Base-by-base conservation (phyloP, 331 rosid species). In the Rhamnella rubrinervis region DNA sequence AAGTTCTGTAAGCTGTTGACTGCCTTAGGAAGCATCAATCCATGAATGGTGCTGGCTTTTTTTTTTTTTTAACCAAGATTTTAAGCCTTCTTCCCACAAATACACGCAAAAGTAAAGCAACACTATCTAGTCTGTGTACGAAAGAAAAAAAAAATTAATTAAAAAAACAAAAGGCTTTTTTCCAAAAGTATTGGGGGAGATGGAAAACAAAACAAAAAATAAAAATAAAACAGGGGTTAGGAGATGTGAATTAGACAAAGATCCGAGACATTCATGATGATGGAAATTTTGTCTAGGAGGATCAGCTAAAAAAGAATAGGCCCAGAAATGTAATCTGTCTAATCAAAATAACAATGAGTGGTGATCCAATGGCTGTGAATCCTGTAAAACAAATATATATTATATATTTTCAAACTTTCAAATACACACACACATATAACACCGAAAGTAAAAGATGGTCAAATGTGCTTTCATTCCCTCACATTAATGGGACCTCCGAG, bases 391-490 rank as follows among this genome's bases (percentile, higher is more conserved):
- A 4, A 53, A 53, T 18, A n/a, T 16, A 6, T 77, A 26, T 26
- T 26, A 26, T 26, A 26, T 26, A 26, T 26, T 26, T 26, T 26
- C 4, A 26, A 26, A 3, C 31, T 26, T 26, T 26, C 31, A 26
- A 26, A 26, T 26, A 26, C 2, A 26, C 31, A 26, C 31, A 26
- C 31, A 61, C 61, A 77, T 65, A 15, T 28, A 63, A 76, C 85
- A 77, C 90, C 85, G 84, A 88, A 79, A 80, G 87, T 61, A 73
- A 63, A 73, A 61, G 80, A 69, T 66, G 84, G 84, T 88, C 87
- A 88, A 88, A 85, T 55, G 66, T 75, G 82, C 90, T 88, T 79
- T 87, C 87, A 84, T 80, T 83, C 84, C 60, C 66, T 71, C 65
- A 78, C 76, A 81, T 77, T 79, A 83, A 71, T 83, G 89, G 87